phyloP scores from a whole-genome alignment of 106 monocot genomes.

The Phalaenopsis aphrodite region DNA sequence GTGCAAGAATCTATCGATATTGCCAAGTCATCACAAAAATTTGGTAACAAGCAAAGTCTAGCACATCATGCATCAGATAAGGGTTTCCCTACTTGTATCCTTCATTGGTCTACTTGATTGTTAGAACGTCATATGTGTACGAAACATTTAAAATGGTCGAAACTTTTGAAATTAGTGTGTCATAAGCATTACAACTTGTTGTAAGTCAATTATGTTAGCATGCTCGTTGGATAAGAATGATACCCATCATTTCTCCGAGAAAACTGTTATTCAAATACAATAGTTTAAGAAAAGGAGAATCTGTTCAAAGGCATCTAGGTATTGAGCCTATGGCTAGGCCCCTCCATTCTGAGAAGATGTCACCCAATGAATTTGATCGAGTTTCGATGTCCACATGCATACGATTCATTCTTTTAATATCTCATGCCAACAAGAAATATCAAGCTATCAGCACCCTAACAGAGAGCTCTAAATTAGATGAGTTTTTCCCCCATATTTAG shows the following conservation, averaged over 20 bases:
- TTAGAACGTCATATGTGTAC: too few species aligned
- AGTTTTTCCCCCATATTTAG: not conserved
- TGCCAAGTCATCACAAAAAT: too few species aligned
- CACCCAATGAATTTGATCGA: not conserved
- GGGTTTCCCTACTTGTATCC: too few species aligned
- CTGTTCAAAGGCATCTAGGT: not conserved
- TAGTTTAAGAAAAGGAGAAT: not conserved
- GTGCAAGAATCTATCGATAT: too few species aligned
- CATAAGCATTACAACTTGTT: too few species aligned
- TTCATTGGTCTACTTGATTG: too few species aligned
- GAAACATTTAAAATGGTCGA: too few species aligned
- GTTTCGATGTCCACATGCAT: not conserved
- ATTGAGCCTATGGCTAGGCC: not conserved
- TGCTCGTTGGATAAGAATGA: not conserved
- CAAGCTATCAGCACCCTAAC: not conserved
- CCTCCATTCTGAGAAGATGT: not conserved
- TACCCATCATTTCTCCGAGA: not conserved
- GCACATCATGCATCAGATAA: too few species aligned
- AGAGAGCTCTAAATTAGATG: not conserved
- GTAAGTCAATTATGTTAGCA: not conserved
- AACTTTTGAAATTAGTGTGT: too few species aligned
- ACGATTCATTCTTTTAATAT: not conserved
- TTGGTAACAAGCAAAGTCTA: too few species aligned
- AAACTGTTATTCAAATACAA: not conserved
- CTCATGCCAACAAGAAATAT: not conserved